A percentile compares a stretch with the other conserved stretches of the same genome.
Conservation (phyloP, 2,329 filamentous ascomycete genomes). For the Stagonosporopsis vannaccii region DNA sequence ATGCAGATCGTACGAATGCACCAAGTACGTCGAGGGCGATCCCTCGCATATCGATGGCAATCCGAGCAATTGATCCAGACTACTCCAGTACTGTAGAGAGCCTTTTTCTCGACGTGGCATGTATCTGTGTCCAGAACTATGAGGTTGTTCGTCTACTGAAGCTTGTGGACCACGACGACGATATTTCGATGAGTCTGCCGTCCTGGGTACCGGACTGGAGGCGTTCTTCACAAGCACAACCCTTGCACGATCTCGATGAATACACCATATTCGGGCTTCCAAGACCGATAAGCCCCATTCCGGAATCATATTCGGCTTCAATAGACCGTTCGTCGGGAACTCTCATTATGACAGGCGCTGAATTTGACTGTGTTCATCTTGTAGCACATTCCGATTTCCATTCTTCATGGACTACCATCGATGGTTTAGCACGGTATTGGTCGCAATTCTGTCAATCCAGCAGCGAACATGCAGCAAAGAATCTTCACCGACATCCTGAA, state of each 20-base stretch:
- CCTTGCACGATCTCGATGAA: background rate
- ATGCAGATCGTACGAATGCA: background rate
- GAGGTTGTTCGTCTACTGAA: background rate
- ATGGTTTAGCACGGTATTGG: too few relatives aligned
- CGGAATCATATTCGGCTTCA: background rate
- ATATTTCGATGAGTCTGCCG: background rate
- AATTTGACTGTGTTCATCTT: background rate
- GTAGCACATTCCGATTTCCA: too few relatives aligned
- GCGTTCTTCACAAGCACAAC: background rate
- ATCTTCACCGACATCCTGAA: too few relatives aligned
- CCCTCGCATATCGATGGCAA: background rate
- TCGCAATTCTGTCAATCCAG: too few relatives aligned
- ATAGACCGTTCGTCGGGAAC: background rate
- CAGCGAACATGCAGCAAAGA: too few relatives aligned
- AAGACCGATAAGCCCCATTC: too few relatives aligned
- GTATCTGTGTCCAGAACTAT: background rate
- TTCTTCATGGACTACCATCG: too few relatives aligned
- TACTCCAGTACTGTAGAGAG: background rate
- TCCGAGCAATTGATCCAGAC: background rate
- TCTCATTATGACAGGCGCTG: background rate
- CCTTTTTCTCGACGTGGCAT: background rate
- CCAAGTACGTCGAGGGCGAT: too few relatives aligned
- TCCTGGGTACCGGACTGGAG: background rate
- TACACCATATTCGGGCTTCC: too few relatives aligned
- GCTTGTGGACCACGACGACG: background rate